phyloP scores from a whole-genome alignment of 305 asterid genomes.

The Fraxinus platypoda region DNA sequence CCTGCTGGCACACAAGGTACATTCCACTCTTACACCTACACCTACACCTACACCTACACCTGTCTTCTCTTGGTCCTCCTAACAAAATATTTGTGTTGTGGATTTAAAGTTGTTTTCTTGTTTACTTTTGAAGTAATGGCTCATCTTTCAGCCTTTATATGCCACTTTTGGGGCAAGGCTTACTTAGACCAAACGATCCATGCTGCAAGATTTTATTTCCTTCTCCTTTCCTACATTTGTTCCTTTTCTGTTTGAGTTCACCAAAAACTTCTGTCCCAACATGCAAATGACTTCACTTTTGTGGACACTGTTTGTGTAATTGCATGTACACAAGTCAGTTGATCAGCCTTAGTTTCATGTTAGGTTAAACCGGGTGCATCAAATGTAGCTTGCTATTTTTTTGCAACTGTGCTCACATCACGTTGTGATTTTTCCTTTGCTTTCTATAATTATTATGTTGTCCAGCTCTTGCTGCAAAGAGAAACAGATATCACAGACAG shows the following conservation, averaged over 20 bases:
- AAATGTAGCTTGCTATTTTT: not conserved
- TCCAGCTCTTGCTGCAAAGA: slow-evolving; percentile 84
- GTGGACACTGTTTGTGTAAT: not conserved
- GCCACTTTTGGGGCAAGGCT: not conserved
- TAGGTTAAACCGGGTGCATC: not conserved
- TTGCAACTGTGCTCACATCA: not conserved
- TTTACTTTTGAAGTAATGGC: not conserved
- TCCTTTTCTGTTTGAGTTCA: not conserved
- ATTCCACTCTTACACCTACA: not conserved
- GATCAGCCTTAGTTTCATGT: not conserved
- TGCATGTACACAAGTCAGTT: not conserved
- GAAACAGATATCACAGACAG: slow-evolving; percentile 83
- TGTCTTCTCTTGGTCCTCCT: not conserved
- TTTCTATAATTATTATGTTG: not conserved
- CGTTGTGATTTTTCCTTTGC: not conserved
- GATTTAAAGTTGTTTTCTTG: not conserved
- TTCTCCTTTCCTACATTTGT: not conserved
- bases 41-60: not conserved
- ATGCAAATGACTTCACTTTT: not conserved
- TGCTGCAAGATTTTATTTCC: not conserved
- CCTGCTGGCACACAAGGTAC: not conserved
- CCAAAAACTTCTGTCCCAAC: not conserved
- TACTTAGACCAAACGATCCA: not conserved
- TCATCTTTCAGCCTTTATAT: not conserved
- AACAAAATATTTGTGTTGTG: not conserved